A percentile compares a stretch with the other conserved stretches of the same genome.
Evolutionary conservation across 805 yeast genomes (phyloP).

Genomic region (Middelhovenomyces tepae): DNA sequence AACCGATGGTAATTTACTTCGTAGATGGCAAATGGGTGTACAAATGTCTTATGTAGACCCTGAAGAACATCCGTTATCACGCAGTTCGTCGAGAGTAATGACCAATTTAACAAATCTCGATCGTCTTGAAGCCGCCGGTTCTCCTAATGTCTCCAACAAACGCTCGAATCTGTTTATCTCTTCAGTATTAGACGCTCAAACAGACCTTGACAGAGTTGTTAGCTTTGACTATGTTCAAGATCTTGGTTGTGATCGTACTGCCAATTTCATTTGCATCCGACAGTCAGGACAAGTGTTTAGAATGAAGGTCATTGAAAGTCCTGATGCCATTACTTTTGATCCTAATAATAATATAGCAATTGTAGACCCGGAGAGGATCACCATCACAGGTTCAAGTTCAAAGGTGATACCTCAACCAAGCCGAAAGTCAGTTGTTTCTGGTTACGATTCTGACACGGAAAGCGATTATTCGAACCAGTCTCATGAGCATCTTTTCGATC

Average conservation of each 20-base stretch:
- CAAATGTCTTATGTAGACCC: not conserved
- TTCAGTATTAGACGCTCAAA: slow-evolving; percentile 61
- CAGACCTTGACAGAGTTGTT: slow-evolving; percentile 72
- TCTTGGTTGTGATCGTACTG: slow-evolving; percentile 37
- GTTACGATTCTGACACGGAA: slow-evolving; percentile 1
- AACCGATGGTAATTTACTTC: slow-evolving; percentile 51
- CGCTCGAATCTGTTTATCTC: slow-evolving; percentile 66
- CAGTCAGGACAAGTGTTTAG: slow-evolving; percentile 82
- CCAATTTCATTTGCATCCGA: slow-evolving; percentile 76
- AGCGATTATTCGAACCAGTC: not conserved
- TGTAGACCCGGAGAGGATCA: slow-evolving; percentile 15
- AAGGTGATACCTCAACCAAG: not conserved
- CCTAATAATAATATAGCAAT: slow-evolving; percentile 35
- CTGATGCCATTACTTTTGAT: slow-evolving; percentile 53
- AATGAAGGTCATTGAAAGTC: slow-evolving; percentile 65
- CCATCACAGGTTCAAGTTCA: slow-evolving; percentile 12
- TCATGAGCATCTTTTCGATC: slow-evolving; percentile 10
- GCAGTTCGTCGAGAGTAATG: not conserved
- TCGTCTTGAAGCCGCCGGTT: too few species aligned
- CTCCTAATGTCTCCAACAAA: too few species aligned
- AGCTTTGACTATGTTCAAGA: slow-evolving; percentile 78
- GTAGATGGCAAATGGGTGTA: slow-evolving; percentile 71
- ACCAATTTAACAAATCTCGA: too few species aligned
- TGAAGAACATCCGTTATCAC: not conserved
- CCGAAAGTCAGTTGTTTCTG: not conserved